Base-by-base conservation (phyloP, 306 rosid genomes). In the Prunus mongolica region DNA sequence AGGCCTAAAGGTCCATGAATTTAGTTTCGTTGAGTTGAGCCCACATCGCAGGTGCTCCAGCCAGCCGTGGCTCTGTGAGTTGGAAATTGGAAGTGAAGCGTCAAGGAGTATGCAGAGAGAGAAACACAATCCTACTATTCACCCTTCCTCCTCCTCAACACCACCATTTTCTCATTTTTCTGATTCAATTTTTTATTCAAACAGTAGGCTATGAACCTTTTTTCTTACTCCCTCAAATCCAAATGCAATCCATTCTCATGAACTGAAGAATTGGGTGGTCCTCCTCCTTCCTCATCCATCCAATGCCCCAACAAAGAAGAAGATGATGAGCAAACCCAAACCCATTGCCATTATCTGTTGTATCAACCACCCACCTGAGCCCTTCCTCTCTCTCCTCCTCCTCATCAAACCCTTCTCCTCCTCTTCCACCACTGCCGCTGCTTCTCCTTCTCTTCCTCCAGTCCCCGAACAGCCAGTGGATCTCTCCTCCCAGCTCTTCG, bases 401-500 rank as follows among this genome's bases (percentile, higher is more conserved):
- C n/a, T 68, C 54, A 55, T 47, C 8, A 85, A 80, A 50, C 81
- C 84, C 71, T 22, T 22, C 38, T 38, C 4, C 44, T 38, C 65
- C 65, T 1, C 27, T 25, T 25, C 67, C 45, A 38, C 44, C 44
- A 38, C 7, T 38, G 19, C 67, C 44, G n/a, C 67, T 2, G 45
- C 45, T 34, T 16, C 75, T 0, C 2, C 62, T 19, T 60, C 93
- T 46, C 73, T 81, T 64, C 58, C 84, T 2, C 16, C 61, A 12
- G 56, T 65, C 5, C 44, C 24, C 16, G 69, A 32, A 25, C 67
- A 27, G 22, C 68, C 68, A 18, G 49, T 45, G 27, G 82, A 88
- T 74, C 72, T 93, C 20, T 38, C 87, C 8, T 78, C 87, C 11
- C 87, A 91, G 78, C 83, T 93, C 50, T 79, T 76, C 81, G 46